Base-by-base conservation (phyloP, 176 grass and related monocot genomes). In the Alloteropsis semialata region DNA sequence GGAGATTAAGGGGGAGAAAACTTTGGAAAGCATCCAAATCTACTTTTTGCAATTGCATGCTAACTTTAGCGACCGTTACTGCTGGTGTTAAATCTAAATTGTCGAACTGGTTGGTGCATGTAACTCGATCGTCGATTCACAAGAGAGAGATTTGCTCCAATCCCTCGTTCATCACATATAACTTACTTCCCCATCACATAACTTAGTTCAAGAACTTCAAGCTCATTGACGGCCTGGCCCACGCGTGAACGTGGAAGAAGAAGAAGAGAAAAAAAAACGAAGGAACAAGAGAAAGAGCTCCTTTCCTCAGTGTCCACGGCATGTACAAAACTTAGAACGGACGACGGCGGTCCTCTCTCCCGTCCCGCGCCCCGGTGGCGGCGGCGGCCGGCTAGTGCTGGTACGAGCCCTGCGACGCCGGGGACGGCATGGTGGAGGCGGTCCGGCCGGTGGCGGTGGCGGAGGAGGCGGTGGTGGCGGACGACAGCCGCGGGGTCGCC, bases 301-400 rank as follows among this genome's bases (percentile, higher is more conserved):
- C 54, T 46, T 60, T 84, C 75, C 81, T 80, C 69, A 43, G 60
- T 84, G 62, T 81, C 17, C 60, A 44, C 43, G 41, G 60, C 62
- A 85, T 85, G 82, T 89, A 89, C 87, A 89, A 89, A 89, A 81
- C 36, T 85, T 6, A 17, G 32, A 13, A 42, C 0, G 46, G 77
- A 0, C 65, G 21, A 19, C 45, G 25, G 10, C 39, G n/a, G 5
- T 48, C 34, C 34, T 36, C 34, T 5, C n/a, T n/a, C n/a, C n/a
- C n/a, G n/a, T n/a, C n/a, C n/a, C n/a, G n/a, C n/a, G n/a, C n/a
- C n/a, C n/a, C 39, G n/a, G 5, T 49, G n/a, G 34, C n/a, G 11
- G 12, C 8, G 41, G 4, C n/a, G 27, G 9, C 8, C 17, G 10
- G 8, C 22, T 63, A 66, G 15, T 73, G 84, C 12, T 30, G 43